Base-by-base conservation (phyloP, 106 monocot species). In the Alisma plantagoaquatica region DNA sequence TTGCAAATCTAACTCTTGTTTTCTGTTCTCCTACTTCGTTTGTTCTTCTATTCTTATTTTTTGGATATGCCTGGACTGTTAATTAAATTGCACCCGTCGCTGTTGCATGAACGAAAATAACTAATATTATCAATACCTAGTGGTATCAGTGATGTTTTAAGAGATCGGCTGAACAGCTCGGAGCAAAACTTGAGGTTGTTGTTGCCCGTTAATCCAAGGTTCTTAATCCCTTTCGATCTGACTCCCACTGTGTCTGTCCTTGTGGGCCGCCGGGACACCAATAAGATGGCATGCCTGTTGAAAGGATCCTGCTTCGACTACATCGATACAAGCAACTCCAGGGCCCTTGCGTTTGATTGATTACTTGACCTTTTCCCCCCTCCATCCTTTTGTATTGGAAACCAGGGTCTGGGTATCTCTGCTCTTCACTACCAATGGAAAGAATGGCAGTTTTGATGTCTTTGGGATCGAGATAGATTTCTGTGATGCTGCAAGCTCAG, bases 381-480 rank as follows among this genome's bases (percentile, higher is more conserved):
- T 27, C 11, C 70, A 76, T 25, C 91, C 91, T 1, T 90, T 90
- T 49, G 60, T 90, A 10, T 71, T 80, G 24, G 80, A 77, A n/a
- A 75, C 80, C 2, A 70, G 80, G 46, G 90, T 76, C 29, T 90
- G 90, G 90, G 70, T 76, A 5, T 91, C 91, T 0, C 45, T 91
- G 68, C 61, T 84, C 0, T 84, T 91, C 65, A 53, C 71, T 41
- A 33, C 44, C 0, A 69, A 54, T 5, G 51, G 44, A 4, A 42
- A 60, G 6, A 64, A 71, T 12, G 63, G 41, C 14, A 51, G 52
- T 25, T 27, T 61, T 7, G 72, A 94, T 60, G 87, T 87, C n/a
- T 94, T 94, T 54, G 83, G 77, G 11, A 70, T 94, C 18, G 83
- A 87, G 75, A 70, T 87, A 31, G 83, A 83, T 55, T 94, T 94